Evolutionary conservation across 345 rosid species (phyloP).

Genomic region (Melaleuca quinquenervia): DNA sequence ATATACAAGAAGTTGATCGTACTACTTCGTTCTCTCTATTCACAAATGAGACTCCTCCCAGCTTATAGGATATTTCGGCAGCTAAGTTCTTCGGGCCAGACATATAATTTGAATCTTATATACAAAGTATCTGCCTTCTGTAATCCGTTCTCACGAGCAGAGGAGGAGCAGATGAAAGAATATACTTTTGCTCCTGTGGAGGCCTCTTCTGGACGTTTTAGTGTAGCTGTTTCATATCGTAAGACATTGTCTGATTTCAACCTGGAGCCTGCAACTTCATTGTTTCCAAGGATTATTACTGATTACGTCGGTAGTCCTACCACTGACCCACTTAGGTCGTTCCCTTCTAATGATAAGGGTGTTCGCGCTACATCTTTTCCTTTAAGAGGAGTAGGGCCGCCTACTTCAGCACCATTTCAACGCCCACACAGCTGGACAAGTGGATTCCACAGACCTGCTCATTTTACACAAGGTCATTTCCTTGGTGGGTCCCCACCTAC

Average conservation of each 20-base stretch:
- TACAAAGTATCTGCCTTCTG: slow-evolving; percentile 80
- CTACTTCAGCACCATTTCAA: slow-evolving; percentile 37
- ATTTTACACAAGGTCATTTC: slow-evolving; percentile 15
- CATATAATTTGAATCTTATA: slow-evolving; percentile 48
- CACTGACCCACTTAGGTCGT: slow-evolving; percentile 66
- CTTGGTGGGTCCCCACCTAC: slow-evolving; percentile 37
- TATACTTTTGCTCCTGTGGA: slow-evolving; percentile 62
- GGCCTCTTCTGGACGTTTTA: slow-evolving; percentile 66
- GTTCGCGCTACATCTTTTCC: slow-evolving; percentile 45
- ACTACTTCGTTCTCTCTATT: slow-evolving; percentile 57
- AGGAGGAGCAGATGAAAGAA: slow-evolving; percentile 45
- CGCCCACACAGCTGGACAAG: slow-evolving; percentile 96
- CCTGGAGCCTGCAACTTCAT: slow-evolving; percentile 42
- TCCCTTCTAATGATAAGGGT: slow-evolving; percentile 56
- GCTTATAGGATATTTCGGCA: slow-evolving; percentile 63
- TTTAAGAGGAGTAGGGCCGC: slow-evolving; percentile 36
- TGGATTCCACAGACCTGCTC: slow-evolving; percentile 55
- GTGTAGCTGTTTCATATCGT: slow-evolving; percentile 54
- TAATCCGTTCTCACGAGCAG: slow-evolving; percentile 53
- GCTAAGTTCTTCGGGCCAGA: slow-evolving; percentile 45
- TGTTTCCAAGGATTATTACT: slow-evolving; percentile 66
- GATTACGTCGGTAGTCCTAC: slow-evolving; percentile 89
- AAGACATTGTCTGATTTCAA: slow-evolving; percentile 58
- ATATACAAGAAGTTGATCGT: slow-evolving; percentile 74
- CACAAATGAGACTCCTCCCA: slow-evolving; percentile 75